Conservation (phyloP, 2,329 filamentous ascomycete species). For the Tolypocladium sp. region DNA sequence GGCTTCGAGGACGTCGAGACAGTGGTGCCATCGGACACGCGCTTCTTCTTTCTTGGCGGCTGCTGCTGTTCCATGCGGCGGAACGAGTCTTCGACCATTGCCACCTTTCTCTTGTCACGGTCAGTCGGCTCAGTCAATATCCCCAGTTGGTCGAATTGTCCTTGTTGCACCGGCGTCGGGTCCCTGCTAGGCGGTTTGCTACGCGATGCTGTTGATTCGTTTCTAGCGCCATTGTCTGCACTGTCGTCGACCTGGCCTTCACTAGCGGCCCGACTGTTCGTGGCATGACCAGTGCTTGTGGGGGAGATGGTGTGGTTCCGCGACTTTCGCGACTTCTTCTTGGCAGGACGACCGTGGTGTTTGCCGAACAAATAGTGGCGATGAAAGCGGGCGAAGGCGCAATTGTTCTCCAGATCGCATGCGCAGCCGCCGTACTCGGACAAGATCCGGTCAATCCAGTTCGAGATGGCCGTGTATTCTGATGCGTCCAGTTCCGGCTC, state of each 20-base stretch:
- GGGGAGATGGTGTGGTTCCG: conserved; percentile 50
- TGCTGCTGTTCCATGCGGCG: conserved; percentile 52
- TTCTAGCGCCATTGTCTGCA: conserved; percentile 39
- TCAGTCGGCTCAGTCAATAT: conserved; percentile 57
- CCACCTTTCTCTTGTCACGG: conserved; percentile 57
- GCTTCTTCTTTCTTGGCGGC: conserved; percentile 53
- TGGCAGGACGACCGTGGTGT: conserved; percentile 29
- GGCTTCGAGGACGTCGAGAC: conserved; percentile 24
- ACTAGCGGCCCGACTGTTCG: conserved; percentile 55
- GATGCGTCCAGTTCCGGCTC: conserved; percentile 48
- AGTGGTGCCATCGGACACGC: conserved; percentile 43
- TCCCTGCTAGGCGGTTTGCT: conserved; percentile 62
- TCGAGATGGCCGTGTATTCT: conserved; percentile 51
- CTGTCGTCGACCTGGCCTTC: conserved; percentile 50
- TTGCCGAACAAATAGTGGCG: conserved; percentile 42
- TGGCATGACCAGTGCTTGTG: conserved; percentile 52
- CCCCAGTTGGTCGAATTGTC: conserved; percentile 48
- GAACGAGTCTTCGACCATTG: conserved; percentile 56
- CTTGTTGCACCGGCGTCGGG: conserved; percentile 51
- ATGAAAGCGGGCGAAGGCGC: conserved; percentile 55
- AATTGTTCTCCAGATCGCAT: conserved; percentile 55
- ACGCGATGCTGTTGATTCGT: conserved; percentile 38
- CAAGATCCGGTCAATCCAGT: conserved; percentile 60
- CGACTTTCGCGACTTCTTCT: conserved; percentile 45
- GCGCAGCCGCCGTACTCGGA: conserved; percentile 75